Evolutionary conservation across 2,329 filamentous ascomycete genomes (phyloP).

Genomic region (Fusarium sp.): DNA sequence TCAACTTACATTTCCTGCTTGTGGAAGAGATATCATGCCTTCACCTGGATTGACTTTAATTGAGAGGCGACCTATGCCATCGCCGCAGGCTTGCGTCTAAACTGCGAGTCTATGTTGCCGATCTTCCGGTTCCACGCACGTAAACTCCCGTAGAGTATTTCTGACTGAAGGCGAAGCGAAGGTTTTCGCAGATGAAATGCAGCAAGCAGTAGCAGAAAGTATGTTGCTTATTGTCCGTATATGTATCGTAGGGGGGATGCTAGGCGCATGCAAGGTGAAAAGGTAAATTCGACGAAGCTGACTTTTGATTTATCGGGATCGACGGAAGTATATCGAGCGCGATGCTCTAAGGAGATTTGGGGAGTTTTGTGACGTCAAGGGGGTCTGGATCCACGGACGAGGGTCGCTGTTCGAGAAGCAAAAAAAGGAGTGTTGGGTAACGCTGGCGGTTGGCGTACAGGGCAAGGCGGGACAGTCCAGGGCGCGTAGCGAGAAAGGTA

Average conservation of each 20-base stretch:
- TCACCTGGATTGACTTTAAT: slow-evolving; percentile 36
- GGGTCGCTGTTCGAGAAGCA: slow-evolving; percentile 10
- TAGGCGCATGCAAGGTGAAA: slow-evolving; percentile 17
- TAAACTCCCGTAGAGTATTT: slow-evolving; percentile 17
- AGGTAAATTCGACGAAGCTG: slow-evolving; percentile 26
- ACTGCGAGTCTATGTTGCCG: slow-evolving; percentile 34
- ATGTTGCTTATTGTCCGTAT: slow-evolving; percentile 1
- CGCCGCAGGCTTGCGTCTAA: slow-evolving; percentile 30
- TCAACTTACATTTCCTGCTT: slow-evolving; percentile 40
- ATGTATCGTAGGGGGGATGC: slow-evolving; percentile 6
- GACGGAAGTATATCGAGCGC: slow-evolving; percentile 39
- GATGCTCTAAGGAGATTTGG: slow-evolving; percentile 32
- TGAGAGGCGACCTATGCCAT: slow-evolving; percentile 44
- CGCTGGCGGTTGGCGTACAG: slow-evolving; percentile 24
- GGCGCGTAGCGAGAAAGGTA: slow-evolving; percentile 12
- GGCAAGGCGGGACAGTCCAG: not conserved
- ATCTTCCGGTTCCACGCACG: slow-evolving; percentile 36
- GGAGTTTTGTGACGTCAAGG: slow-evolving; percentile 45
- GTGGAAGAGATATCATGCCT: slow-evolving; percentile 46
- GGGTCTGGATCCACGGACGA: slow-evolving; percentile 28
- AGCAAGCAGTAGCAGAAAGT: not conserved
- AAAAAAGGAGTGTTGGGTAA: slow-evolving; percentile 26
- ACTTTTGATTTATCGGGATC: slow-evolving; percentile 36
- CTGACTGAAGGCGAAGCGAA: not conserved
- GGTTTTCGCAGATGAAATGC: not conserved